phyloP scores from a whole-genome alignment of 345 rosid genomes.

The Schrenkiella parvula region DNA sequence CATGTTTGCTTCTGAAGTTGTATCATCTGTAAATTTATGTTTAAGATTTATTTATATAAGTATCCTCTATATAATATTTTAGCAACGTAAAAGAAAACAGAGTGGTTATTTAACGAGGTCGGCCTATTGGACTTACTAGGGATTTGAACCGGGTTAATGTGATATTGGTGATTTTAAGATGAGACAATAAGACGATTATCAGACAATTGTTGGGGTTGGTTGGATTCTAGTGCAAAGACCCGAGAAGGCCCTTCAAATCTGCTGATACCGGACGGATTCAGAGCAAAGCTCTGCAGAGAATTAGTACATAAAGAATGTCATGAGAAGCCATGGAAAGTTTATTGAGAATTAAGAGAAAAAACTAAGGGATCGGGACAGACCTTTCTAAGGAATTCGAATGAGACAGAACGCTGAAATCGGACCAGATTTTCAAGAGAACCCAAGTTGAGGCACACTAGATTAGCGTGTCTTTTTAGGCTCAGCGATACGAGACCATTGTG shows the following conservation, averaged over 20 bases:
- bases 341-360: not conserved
- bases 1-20: not conserved
- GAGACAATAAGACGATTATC: not conserved
- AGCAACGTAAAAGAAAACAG: not conserved
- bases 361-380: not conserved
- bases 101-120: not conserved
- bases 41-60: not conserved
- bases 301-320: not conserved
- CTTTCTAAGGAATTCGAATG: not conserved
- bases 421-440: not conserved
- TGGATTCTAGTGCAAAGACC: not conserved
- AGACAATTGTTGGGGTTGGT: not conserved
- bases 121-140: not conserved
- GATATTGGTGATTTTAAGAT: not conserved
- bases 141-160: not conserved
- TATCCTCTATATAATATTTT: not conserved
- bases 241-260: not conserved
- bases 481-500: not conserved
- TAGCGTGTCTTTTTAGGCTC: not conserved
- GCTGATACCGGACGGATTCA: not conserved
- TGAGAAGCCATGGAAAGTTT: not conserved
- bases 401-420: not conserved
- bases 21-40: not conserved
- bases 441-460: slow-evolving; percentile 6
- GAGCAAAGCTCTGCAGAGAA: not conserved